These are phyloP conservation scores for Aegilops tauschii DNA, from an alignment of 176 grass and related monocot genomes.

Conservation along the genomic window DNA sequence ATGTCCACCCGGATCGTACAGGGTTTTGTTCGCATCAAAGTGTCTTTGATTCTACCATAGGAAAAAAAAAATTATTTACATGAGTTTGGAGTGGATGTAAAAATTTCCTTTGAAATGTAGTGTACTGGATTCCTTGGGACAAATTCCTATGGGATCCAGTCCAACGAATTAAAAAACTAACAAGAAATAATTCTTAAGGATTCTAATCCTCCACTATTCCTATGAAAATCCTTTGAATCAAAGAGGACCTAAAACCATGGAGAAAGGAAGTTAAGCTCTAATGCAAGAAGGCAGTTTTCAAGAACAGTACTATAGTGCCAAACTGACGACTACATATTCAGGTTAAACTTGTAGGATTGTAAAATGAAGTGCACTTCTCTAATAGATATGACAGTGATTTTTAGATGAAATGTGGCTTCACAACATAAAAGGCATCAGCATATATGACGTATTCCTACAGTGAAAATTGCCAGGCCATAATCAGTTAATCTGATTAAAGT, in stretches of 20 bases:
- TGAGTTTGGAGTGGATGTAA: no score
- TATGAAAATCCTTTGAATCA: no score
- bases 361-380: neutral
- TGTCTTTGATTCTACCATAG: no score
- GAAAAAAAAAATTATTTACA: no score
- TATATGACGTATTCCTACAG: neutral
- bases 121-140: no score
- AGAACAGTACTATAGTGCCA: neutral
- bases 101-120: no score
- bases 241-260: neutral
- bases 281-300: neutral
- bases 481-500: neutral
- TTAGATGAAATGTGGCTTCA: neutral
- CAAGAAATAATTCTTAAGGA: no score
- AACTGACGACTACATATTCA: conserved; percentile 10
- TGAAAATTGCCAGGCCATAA: neutral
- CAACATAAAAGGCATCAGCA: neutral
- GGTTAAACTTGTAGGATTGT: neutral
- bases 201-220: no score
- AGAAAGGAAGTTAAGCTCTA: neutral
- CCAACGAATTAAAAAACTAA: no score
- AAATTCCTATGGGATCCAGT: no score
- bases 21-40: no score
- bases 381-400: neutral
- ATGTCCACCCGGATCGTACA: no score